A percentile compares a stretch with the other conserved stretches of the same genome.
These are phyloP conservation scores for Eurotiales sp. DNA, from an alignment of 2,329 filamentous ascomycete species.

Conservation along the genomic window DNA sequence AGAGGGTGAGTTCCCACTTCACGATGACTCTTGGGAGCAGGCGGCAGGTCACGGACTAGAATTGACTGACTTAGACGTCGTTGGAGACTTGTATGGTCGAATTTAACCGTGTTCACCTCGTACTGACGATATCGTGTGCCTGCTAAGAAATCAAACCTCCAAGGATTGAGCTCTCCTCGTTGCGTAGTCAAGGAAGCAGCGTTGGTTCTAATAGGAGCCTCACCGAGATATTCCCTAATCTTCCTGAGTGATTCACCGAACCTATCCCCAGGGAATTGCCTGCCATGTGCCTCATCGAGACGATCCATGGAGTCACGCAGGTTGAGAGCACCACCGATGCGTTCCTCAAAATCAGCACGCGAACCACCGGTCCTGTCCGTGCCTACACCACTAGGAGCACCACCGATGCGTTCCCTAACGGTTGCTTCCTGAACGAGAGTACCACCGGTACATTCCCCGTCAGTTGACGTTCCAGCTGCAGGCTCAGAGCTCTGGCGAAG, in stretches of 20 bases:
- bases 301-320: not conserved
- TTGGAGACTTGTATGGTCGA: not conserved
- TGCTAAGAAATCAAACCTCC: not conserved
- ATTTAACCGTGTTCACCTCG: not conserved
- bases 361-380: not conserved
- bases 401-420: not conserved
- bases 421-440: conserved; percentile 1
- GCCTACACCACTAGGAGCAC: not conserved
- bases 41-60: not conserved
- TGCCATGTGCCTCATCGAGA: not conserved
- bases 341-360: not conserved
- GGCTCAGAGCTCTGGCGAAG: not conserved
- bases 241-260: too few relatives aligned
- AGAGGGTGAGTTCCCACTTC: not conserved
- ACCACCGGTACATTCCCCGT: not conserved
- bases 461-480: not conserved
- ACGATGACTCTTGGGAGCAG: not conserved
- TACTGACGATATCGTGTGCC: not conserved
- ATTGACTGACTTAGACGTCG: not conserved
- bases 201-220: too few relatives aligned
- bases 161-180: not conserved
- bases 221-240: too few relatives aligned
- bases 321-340: not conserved
- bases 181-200: not conserved
- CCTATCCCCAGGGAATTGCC: too few relatives aligned